Base-by-base conservation (phyloP, 805 yeast species). In the Myxozyma neotropica region DNA sequence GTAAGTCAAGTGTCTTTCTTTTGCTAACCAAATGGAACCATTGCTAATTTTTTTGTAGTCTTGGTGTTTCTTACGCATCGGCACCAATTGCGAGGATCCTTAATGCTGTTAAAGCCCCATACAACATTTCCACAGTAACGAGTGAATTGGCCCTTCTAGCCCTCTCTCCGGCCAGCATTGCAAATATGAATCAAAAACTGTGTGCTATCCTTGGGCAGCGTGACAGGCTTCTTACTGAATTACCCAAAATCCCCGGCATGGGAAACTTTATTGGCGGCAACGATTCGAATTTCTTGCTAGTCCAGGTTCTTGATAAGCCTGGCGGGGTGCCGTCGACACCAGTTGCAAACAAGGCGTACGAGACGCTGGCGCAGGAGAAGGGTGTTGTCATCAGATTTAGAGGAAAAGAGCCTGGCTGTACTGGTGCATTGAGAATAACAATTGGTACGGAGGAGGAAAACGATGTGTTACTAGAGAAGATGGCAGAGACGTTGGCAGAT, bases 61-160 rank as follows among this genome's bases (percentile, higher is more conserved):
- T 93, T 44, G 99, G 99, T 26, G 77, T 91, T 61, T 85, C 96
- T 0, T 93, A 72, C 69, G 80, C 92, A 2, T 76, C 81, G 17
- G 75, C 78, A 13, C 82, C 81, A 61, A 76, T 94, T 48, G 81
- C 96, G 0, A 68, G 73, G 3, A 81, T 88, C 50, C 75, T 94
- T 68, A 94, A 94, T 72, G 83, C 95, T 24, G 86, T 93, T 87
- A 94, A 94, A 72, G 96, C 96, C 38, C 99, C 99, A 1, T 94
- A 94, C 75, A 94, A 93, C 73, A 88, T 94, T 58, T 89, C 96
- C 7, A 81, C 90, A 12, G 77, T 88, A 65, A 85, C 98, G 0
- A 79, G 97, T 3, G 81, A 82, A 56, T 76, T 90, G 44, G 97
- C 96, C 0, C 59, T 78, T 26, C 81, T 92, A 62, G 95, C 97